A percentile compares a stretch with the other conserved stretches of the same genome.
Conservation (phyloP, 768 basidiomycete species). For the Amylocystis lapponica region DNA sequence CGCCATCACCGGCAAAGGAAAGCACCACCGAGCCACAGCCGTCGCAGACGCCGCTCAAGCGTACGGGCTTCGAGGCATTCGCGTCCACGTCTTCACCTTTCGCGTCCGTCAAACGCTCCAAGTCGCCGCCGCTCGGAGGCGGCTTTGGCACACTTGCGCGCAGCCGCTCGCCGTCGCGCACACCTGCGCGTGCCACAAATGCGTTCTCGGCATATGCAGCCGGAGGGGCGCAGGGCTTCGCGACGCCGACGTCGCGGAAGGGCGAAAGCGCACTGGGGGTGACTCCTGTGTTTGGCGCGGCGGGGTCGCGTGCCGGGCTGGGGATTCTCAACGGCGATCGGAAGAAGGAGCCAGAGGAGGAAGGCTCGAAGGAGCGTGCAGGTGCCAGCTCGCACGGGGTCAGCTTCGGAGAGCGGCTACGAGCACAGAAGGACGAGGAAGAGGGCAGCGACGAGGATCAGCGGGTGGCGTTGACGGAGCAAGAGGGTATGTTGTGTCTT, state of each 20-base stretch:
- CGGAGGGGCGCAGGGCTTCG: conserved; percentile 42
- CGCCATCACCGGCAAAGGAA: conserved; percentile 4
- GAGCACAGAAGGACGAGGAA: conserved; percentile 59
- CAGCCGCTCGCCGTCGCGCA: conserved; percentile 52
- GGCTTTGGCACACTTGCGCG: conserved; percentile 20
- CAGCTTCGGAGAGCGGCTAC: conserved; percentile 59
- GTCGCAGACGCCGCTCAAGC: conserved; percentile 34
- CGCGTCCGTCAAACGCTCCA: conserved; percentile 40
- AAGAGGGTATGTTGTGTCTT: conserved; percentile 47
- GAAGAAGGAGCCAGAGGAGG: conserved; percentile 15
- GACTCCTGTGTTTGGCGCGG: conserved; percentile 7
- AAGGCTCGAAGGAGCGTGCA: conserved; percentile 23
- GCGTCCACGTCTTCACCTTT: conserved; percentile 48
- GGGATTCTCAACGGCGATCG: conserved; percentile 1
- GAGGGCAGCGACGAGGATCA: conserved; percentile 43
- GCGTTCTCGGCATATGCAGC: conserved; percentile 61
- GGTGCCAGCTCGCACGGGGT: conserved; percentile 9
- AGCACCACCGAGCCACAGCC: background rate
- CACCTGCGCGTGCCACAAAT: conserved; percentile 27
- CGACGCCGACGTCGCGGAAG: conserved; percentile 41
- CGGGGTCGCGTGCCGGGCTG: conserved; percentile 5
- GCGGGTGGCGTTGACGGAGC: conserved; percentile 53
- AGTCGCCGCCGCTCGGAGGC: conserved; percentile 40
- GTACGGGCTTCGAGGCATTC: conserved; percentile 54
- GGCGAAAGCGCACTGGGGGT: conserved; percentile 25